Base-by-base conservation (phyloP, 2,329 filamentous ascomycete genomes). In the Aspergillus sojae region DNA sequence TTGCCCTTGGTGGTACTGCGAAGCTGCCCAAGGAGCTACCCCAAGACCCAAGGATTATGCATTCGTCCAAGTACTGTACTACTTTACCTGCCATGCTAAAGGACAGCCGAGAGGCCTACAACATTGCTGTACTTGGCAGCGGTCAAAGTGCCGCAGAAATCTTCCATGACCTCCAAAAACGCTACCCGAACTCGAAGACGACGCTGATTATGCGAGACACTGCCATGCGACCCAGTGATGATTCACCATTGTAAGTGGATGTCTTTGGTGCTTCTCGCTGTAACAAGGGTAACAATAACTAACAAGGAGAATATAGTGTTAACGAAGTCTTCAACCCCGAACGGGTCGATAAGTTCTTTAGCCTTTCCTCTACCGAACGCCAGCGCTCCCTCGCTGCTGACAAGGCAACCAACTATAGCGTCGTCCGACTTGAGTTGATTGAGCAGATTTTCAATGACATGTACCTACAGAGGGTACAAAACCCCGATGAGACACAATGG, bases 301-400 rank as follows among this genome's bases (percentile, higher is more conserved):
- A 57, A 62, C 11, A n/a, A 14, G 21, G 21, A 21, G n/a, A 21
- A n/a, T 48, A 10, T 67, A 94, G 91, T 72, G 93, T 98, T 71
- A 98, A 98, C 78, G 93, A 95, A 73, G 92, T 98, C 74, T 98
- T 98, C 83, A 93, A 98, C 80, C 94, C 94, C 1, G 88, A 90
- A 39, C 91, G 89, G 64, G 89, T 96, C 34, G 91, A 96, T 75
- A 83, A 84, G 52, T 86, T 96, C 70, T 97, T 89, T 81, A 81
- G 86, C 56, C 88, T 89, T 68, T 82, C 89, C 0, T 80, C 88
- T 1, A 81, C 83, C 52, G 83, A 89, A 65, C 90, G 94, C 56
- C 81, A 84, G 36, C 79, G 81, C 16, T 82, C 83, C 30, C 82
- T 97, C 58, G 80, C 83, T 19, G 88, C 89, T 58, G 92, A 96